These are phyloP conservation scores for Exophiala sp. DNA, from an alignment of 2,329 filamentous ascomycete species.

Conservation along the genomic window DNA sequence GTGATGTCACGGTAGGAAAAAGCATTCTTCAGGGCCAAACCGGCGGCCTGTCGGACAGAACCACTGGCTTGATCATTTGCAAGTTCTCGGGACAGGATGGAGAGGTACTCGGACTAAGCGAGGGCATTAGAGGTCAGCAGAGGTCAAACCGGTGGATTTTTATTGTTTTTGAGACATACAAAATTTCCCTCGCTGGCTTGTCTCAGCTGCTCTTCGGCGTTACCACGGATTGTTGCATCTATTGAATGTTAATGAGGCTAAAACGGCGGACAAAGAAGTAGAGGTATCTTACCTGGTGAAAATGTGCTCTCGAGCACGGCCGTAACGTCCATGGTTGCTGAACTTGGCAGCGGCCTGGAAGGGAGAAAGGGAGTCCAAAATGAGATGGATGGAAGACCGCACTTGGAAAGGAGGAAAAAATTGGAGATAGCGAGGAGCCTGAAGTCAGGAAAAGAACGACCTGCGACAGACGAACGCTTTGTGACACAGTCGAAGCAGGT, in stretches of 20 bases:
- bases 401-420: conserved; percentile 6
- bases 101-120: conserved; percentile 77
- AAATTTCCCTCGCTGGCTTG: conserved; percentile 94
- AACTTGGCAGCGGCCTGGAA: conserved; percentile 24
- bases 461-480: conserved; percentile 2
- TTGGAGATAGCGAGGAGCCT: conserved; percentile 10
- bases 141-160: conserved; percentile 10
- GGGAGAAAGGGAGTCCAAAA: conserved; percentile 16
- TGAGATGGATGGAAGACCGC: neutral
- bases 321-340: conserved; percentile 82
- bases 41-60: conserved; percentile 85
- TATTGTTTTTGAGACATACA: conserved; percentile 52
- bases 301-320: conserved; percentile 96
- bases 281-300: conserved; percentile 67
- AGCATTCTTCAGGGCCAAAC: conserved; percentile 95
- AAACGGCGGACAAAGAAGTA: conserved; percentile 18
- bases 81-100: conserved; percentile 86
- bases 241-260: conserved; percentile 35
- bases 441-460: conserved; percentile 28
- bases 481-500: conserved; percentile 8
- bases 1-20: conserved; percentile 88
- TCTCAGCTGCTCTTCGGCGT: conserved; percentile 87
- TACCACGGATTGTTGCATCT: conserved; percentile 87
- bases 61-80: conserved; percentile 80
- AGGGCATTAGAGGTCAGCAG: conserved; percentile 10